A percentile compares a stretch with the other conserved stretches of the same genome.
These are phyloP conservation scores for Termitomyces eurrhizus DNA, from an alignment of 768 basidiomycete species.

Conservation along the genomic window DNA sequence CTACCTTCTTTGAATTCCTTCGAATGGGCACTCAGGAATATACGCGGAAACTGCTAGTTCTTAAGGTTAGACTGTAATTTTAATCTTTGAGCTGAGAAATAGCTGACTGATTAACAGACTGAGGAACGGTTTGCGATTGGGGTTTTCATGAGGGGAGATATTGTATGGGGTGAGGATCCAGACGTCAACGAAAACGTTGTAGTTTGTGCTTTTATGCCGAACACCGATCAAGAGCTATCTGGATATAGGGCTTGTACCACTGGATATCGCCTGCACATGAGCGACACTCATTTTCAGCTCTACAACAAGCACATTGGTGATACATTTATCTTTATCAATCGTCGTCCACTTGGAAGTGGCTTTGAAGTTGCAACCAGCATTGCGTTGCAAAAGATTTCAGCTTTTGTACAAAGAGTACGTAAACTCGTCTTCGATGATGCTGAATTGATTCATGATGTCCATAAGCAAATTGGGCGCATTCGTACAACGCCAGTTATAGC, in stretches of 20 bases:
- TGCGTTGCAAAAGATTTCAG: conserved; percentile 59
- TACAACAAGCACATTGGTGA: conserved; percentile 49
- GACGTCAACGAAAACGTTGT: conserved; percentile 57
- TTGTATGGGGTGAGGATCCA: conserved; percentile 57
- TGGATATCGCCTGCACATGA: conserved; percentile 55
- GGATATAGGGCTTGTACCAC: conserved; percentile 45
- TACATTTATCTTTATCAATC: conserved; percentile 57
- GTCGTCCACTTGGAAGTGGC: conserved; percentile 40
- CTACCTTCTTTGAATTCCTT: conserved; percentile 61
- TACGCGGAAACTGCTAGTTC: conserved; percentile 51
- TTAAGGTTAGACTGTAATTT: conserved; percentile 40
- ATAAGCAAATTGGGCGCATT: conserved; percentile 59
- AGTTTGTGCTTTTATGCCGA: conserved; percentile 58
- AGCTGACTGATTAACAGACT: conserved; percentile 31
- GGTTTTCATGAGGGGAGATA: conserved; percentile 58
- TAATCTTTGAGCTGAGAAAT: not conserved
- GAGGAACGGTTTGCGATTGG: conserved; percentile 60
- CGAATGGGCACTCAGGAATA: conserved; percentile 53
- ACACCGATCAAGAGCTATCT: conserved; percentile 43
- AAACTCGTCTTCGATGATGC: not conserved
- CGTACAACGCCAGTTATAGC: conserved; percentile 45
- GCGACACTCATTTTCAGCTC: conserved; percentile 53
- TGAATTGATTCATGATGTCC: not conserved
- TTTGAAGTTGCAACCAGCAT: conserved; percentile 54
- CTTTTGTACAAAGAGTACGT: conserved; percentile 45